Evolutionary conservation across 2,329 filamentous ascomycete genomes (phyloP), one percentile per base, ranked within the genome.

Genomic region (Aspergillus spinulosporus): DNA sequence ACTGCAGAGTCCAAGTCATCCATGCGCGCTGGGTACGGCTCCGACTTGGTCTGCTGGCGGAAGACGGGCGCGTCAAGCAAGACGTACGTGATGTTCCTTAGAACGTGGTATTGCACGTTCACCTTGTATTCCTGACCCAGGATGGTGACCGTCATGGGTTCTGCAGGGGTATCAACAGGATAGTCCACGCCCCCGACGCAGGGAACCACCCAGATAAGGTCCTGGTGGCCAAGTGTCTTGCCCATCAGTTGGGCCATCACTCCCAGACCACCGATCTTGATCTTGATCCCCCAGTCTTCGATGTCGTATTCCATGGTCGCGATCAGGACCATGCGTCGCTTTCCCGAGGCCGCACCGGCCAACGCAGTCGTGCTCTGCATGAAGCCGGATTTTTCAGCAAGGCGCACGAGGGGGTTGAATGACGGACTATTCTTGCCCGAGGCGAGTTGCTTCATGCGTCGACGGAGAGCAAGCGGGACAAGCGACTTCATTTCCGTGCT

Each of bases 301-400:
- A 88, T 88, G 59, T 88, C 84, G 70, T 88, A 88, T 69, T 88
- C 86, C 83, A 88, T 87, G 5, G 86, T 88, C 8, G 84, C 86
- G 52, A 88, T 86, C 15, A 88, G 77, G 2, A 87, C 82, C 31
- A 80, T 87, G 14, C 82, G 75, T 43, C 76, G 84, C 79, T 37
- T 37, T 37, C 9, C 34, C 34, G 34, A 58, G 39, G 75, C 69
- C n/a, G 62, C 60, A 40, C 64, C 67, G 31, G 61, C 62, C 49
- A 74, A 70, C 1, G 68, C 69, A 15, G 72, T 67, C 6, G 63
- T 73, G 5, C 67, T 73, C 51, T 74, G 72, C 5, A 76, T 61
- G 43, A 74, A 73, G 3, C 66, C 68, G 3, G 72, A 74, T 54
- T 64, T 73, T 42, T 68, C 71, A n/a, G 67, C 66, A 12, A 75